These are phyloP conservation scores for Haplographium delicatum DNA, from an alignment of 495 filamentous ascomycete genomes.

Conservation along the genomic window DNA sequence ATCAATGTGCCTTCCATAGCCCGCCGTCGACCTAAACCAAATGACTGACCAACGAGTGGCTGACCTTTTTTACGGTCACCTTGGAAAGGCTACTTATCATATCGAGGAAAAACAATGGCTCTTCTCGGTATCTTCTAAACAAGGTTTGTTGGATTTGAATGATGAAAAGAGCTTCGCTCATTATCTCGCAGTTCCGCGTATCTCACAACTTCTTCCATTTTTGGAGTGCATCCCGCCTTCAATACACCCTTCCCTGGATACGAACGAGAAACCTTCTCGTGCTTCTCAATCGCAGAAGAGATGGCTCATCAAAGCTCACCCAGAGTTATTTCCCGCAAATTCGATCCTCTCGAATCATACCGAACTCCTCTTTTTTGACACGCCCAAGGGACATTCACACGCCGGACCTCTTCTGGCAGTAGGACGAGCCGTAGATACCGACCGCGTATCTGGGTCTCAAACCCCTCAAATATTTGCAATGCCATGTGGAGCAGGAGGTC, in stretches of 20 bases:
- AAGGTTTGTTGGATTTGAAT: slow-evolving; percentile 5
- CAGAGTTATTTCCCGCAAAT: slow-evolving; percentile 18
- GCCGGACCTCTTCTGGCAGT: slow-evolving; percentile 12
- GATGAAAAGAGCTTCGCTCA: not conserved
- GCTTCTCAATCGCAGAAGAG: slow-evolving; percentile 9
- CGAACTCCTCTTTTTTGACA: no score
- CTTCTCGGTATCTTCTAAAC: slow-evolving; percentile 35
- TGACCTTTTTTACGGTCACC: slow-evolving; percentile 63
- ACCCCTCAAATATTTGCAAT: slow-evolving; percentile 37
- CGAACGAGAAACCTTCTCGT: not conserved
- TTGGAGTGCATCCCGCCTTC: slow-evolving; percentile 18
- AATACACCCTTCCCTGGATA: not conserved
- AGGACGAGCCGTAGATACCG: slow-evolving; percentile 1
- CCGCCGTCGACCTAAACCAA: slow-evolving; percentile 32
- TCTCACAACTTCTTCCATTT: slow-evolving; percentile 19
- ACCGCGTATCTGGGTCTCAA: slow-evolving; percentile 3
- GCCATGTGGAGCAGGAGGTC: slow-evolving; percentile 43
- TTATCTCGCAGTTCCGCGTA: slow-evolving; percentile 5
- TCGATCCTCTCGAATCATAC: not conserved
- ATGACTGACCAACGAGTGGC: slow-evolving; percentile 54
- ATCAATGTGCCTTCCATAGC: slow-evolving; percentile 28
- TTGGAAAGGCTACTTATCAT: slow-evolving; percentile 54
- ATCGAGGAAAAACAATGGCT: slow-evolving; percentile 48
- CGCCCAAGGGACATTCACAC: no score
- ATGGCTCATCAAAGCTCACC: slow-evolving; percentile 17